A percentile compares a stretch with the other conserved stretches of the same genome.
Evolutionary conservation across 2,329 filamentous ascomycete genomes (phyloP).

Genomic region (Aspergillus sp.): DNA sequence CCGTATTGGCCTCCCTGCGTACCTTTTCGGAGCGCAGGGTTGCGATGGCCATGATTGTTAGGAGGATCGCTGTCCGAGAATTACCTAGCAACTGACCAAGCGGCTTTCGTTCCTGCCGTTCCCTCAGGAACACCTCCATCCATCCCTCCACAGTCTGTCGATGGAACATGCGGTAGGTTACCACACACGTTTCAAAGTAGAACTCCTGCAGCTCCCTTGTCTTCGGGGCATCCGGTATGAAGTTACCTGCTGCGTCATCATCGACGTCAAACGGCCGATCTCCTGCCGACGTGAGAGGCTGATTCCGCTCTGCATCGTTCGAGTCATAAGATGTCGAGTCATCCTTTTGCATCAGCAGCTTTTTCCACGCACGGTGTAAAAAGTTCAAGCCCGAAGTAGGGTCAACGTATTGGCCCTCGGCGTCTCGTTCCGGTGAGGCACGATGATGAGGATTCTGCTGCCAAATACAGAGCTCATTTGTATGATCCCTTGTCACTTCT

Average conservation of each 20-base stretch:
- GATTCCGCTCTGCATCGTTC: constrained; percentile 7
- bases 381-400: constrained; percentile 23
- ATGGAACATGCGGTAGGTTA: constrained; percentile 16
- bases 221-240: constrained; percentile 1
- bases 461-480: too few relatives aligned
- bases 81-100: constrained; percentile 40
- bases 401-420: constrained; percentile 22
- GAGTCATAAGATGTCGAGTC: constrained; percentile 1
- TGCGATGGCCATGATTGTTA: constrained; percentile 53
- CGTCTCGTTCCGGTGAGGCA: constrained; percentile 16
- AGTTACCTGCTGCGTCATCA: constrained; percentile 34
- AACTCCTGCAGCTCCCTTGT: constrained; percentile 7
- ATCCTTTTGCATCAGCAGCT: constrained; percentile 6
- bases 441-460: background rate
- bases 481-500: too few relatives aligned
- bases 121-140: constrained; percentile 9
- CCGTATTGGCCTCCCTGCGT: background rate
- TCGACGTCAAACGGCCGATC: constrained; percentile 43
- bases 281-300: constrained; percentile 32
- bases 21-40: constrained; percentile 34
- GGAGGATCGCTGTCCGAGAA: constrained; percentile 45
- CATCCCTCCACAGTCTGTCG: constrained; percentile 13
- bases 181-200: constrained; percentile 17
- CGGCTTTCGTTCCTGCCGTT: constrained; percentile 14
- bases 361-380: constrained; percentile 21